A percentile compares a stretch with the other conserved stretches of the same genome.
Conservation (phyloP, 78 protist genomes). For the Capsaspora owczarzaki region DNA sequence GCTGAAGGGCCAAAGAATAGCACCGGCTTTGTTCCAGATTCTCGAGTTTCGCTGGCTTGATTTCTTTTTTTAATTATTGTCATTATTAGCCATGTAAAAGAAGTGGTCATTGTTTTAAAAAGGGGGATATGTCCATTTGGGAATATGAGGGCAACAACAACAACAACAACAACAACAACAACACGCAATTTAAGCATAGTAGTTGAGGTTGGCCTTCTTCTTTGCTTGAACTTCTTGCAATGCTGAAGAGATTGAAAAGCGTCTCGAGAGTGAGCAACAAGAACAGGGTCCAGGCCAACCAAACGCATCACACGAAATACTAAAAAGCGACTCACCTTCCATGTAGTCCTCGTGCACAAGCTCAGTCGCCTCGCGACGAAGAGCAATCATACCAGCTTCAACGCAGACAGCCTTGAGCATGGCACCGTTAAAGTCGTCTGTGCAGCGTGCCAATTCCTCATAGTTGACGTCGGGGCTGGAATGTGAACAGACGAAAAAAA, state of each 20-base stretch:
- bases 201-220: constrained; percentile 87
- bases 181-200: constrained; percentile 90
- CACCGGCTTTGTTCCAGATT: too few relatives aligned
- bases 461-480: constrained; percentile 79
- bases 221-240: constrained; percentile 85
- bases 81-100: too few relatives aligned
- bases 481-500: background rate
- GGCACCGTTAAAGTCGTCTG: constrained; percentile 99
- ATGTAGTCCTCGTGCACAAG: constrained; percentile 96
- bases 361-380: constrained; percentile 72
- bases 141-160: too few relatives aligned
- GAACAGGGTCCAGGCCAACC: background rate
- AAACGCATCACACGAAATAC: background rate
- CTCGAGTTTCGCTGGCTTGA: too few relatives aligned
- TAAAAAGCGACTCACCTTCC: constrained; percentile 72
- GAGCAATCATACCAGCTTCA: constrained; percentile 90
- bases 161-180: too few relatives aligned
- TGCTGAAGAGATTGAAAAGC: background rate
- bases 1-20: too few relatives aligned
- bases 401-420: constrained; percentile 99
- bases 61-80: too few relatives aligned
- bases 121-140: too few relatives aligned
- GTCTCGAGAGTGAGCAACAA: background rate
- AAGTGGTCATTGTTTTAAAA: too few relatives aligned
- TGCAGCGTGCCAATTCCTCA: constrained; percentile 94